Conservation (phyloP, 768 basidiomycete species). For the Crucibulum laeve region DNA sequence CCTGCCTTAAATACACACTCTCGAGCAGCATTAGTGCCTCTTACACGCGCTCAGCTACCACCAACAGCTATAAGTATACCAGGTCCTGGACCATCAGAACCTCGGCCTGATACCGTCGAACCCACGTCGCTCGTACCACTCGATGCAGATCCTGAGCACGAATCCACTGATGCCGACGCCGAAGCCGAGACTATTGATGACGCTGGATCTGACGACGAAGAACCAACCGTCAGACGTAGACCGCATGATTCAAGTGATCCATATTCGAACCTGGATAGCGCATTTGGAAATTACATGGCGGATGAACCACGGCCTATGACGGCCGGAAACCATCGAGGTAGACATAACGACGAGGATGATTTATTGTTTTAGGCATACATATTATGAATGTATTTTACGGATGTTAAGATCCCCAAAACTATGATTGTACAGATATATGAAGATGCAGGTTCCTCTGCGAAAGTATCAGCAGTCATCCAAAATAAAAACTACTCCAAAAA, state of each 20-base stretch:
- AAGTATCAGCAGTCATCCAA: not conserved
- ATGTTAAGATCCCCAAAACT: not conserved
- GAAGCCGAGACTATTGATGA: conserved; percentile 35
- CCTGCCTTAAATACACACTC: conserved; percentile 87
- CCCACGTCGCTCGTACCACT: conserved; percentile 12
- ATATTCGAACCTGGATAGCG: conserved; percentile 77
- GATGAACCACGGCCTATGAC: conserved; percentile 70
- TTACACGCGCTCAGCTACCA: conserved; percentile 49
- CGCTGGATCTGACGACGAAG: conserved; percentile 20
- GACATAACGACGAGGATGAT: conserved; percentile 57
- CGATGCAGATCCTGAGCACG: conserved; percentile 22
- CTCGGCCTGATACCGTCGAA: conserved; percentile 19
- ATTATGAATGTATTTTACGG: not conserved
- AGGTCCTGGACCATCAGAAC: conserved; percentile 63
- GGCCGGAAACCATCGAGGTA: conserved; percentile 30
- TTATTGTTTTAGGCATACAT: conserved; percentile 49
- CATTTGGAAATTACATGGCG: conserved; percentile 68
- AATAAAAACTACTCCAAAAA: not conserved
- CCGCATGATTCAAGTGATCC: conserved; percentile 70
- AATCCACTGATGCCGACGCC: conserved; percentile 7
- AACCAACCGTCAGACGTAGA: conserved; percentile 8
- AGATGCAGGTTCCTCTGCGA: not conserved
- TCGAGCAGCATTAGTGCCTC: conserved; percentile 61
- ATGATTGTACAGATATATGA: not conserved
- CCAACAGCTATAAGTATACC: conserved; percentile 41